Base-by-base conservation (phyloP, 371 early-diverging fungal genomes). In the Mucor sp. region DNA sequence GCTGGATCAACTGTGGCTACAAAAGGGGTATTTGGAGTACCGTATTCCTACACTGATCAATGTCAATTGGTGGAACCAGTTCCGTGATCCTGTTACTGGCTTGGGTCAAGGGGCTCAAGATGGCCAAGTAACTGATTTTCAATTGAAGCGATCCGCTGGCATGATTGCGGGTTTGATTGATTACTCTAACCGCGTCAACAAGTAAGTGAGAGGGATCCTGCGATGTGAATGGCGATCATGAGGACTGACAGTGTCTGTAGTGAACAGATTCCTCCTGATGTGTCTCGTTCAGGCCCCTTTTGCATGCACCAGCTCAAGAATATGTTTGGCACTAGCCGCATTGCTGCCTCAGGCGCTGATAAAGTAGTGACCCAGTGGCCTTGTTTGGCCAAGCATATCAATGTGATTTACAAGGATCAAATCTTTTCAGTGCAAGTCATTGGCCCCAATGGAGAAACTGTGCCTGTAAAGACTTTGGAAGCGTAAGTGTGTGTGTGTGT, bases 261-360 rank as follows among this genome's bases (percentile, higher is more conserved):
- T 21, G 88, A 91, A 66, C 59, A 72, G 30, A 67, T 95, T 60
- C 84, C 92, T 9, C 84, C 93, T 9, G 96, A 96, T 66, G 74
- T 71, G 59, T 85, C 90, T 43, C 84, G 88, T 30, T 87, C 89
- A 35, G 78, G 79, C 1, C 94, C 95, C 0, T 76, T 95, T 32
- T 94, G 95, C 76, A 97, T 97, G 97, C 87, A 96, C 78, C 97
- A 97, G 79, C 90, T 91, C 74, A 88, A 87, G 64, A 82, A 86
- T 37, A 86, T 94, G 75, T 95, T 96, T 80, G 93, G 95, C n/a
- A 85, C 91, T 1, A 85, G 87, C 33, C 87, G 97, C 33, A 87
- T 93, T 58, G 90, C 96, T 19, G 83, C 87, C 14, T 48, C 81
- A 25, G 87, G 83, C 0, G 74, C 89, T 48, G 97, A 97, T 71